These are phyloP conservation scores for Naganishia vaughanmartiniae DNA, from an alignment of 768 basidiomycete species.

Conservation along the genomic window DNA sequence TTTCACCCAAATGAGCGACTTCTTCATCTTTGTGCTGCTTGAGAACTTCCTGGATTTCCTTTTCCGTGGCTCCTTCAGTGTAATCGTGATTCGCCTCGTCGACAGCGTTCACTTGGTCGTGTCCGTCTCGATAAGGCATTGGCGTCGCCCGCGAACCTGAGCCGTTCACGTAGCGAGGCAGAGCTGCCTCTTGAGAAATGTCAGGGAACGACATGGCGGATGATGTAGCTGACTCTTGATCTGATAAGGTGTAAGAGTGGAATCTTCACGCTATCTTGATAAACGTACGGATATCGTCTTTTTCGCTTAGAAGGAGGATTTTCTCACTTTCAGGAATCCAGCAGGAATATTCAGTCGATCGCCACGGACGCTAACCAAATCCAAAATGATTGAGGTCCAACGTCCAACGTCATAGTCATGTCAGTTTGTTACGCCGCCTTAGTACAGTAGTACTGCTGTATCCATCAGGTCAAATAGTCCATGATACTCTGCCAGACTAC, in stretches of 20 bases:
- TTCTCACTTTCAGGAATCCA: too few species aligned
- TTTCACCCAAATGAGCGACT: slow-evolving; percentile 16
- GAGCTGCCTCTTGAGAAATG: slow-evolving; percentile 24
- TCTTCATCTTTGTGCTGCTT: slow-evolving; percentile 42
- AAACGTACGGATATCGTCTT: too few species aligned
- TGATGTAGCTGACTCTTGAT: too few species aligned
- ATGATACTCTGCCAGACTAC: too few species aligned
- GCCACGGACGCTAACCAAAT: too few species aligned
- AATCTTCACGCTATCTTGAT: neutral
- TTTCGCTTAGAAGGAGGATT: too few species aligned
- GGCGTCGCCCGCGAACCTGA: neutral
- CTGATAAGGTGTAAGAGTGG: neutral
- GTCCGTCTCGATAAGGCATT: slow-evolving; percentile 17
- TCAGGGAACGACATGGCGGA: slow-evolving; percentile 26
- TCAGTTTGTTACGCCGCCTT: too few species aligned
- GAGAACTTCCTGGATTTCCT: slow-evolving; percentile 69
- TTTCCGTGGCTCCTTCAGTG: slow-evolving; percentile 77
- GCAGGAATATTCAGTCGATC: too few species aligned
- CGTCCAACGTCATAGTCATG: too few species aligned
- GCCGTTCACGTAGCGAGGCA: slow-evolving; percentile 8
- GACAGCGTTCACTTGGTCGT: neutral
- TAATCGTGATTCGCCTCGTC: slow-evolving; percentile 59
- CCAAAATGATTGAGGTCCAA: too few species aligned
- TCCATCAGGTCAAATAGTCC: too few species aligned
- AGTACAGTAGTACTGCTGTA: too few species aligned